phyloP scores from a whole-genome alignment of 495 filamentous ascomycete genomes.

The Penicillium coprophilum region DNA sequence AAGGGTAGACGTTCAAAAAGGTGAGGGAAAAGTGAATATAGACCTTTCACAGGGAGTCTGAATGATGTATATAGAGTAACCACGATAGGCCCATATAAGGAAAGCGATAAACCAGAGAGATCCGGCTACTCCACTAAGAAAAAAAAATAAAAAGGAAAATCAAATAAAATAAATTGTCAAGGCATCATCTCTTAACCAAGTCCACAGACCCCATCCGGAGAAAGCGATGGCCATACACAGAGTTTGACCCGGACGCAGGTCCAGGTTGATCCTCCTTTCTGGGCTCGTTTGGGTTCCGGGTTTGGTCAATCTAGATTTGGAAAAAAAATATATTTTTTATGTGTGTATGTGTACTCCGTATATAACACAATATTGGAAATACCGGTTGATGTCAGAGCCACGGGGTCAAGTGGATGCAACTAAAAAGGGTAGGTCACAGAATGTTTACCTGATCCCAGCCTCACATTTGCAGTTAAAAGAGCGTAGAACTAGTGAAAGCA shows the following conservation, averaged over 20 bases:
- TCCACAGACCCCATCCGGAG: slow-evolving; percentile 40
- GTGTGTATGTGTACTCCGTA: no score
- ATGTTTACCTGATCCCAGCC: slow-evolving; percentile 28
- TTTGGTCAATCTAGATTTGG: slow-evolving; percentile 35
- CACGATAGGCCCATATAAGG: slow-evolving; percentile 38
- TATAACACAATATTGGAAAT: slow-evolving; percentile 22
- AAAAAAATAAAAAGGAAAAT: slow-evolving; percentile 20
- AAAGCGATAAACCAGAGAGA: slow-evolving; percentile 32
- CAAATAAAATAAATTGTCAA: slow-evolving; percentile 37
- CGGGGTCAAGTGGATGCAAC: slow-evolving; percentile 42
- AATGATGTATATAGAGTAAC: slow-evolving; percentile 33
- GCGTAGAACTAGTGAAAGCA: slow-evolving; percentile 23
- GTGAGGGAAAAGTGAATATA: slow-evolving; percentile 19
- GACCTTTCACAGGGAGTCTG: slow-evolving; percentile 17
- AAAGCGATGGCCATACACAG: slow-evolving; percentile 39
- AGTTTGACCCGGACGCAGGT: slow-evolving; percentile 51
- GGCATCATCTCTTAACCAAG: slow-evolving; percentile 41
- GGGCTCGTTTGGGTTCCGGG: slow-evolving; percentile 41
- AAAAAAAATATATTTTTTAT: slow-evolving; percentile 15
- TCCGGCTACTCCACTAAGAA: slow-evolving; percentile 12
- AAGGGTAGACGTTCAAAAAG: slow-evolving; percentile 1
- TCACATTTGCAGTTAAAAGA: slow-evolving; percentile 9
- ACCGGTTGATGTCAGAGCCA: slow-evolving; percentile 50
- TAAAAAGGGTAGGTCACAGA: slow-evolving; percentile 34
- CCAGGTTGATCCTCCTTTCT: slow-evolving; percentile 50